Base-by-base conservation (phyloP, 176 grass and related monocot species). In the Cenchrus fungigraminus region DNA sequence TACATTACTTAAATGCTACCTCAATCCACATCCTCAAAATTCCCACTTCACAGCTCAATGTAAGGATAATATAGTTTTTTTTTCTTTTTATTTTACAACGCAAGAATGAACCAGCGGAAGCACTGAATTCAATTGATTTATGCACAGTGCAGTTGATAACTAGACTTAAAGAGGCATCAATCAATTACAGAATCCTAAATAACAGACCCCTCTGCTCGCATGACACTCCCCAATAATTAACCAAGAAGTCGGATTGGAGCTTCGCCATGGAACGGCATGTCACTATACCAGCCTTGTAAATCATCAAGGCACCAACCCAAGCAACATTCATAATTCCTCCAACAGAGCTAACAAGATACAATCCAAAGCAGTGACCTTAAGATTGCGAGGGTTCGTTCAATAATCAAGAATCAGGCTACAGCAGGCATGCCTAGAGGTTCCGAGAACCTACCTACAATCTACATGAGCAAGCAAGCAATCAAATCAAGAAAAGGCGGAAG, bases 241-340 rank as follows among this genome's bases (percentile, higher is more conserved):
- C 37, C 65, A 86, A 57, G 65, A 82, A 71, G 13, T 79, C 28
- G 67, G 68, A 79, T 74, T 68, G 17, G 67, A 47, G 37, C 34
- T 72, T 64, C 25, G 20, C 14, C 32, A 20, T 16, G 43, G 28
- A 69, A 31, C 71, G 12, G 4, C 40, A 10, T 4, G 4, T 40
- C 37, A 40, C 37, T 40, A 40, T 4, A 53, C 15, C 29, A 56
- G 31, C 46, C 19, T 20, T 22, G 78, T 54, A 80, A 68, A 20
- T 3, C 62, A 68, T 20, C 57, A 60, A 60, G 8, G 16, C 10
- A 42, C 5, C 55, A 17, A 7, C 3, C 10, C 12, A 71, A 32
- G 53, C 5, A 71, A 37, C 8, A 77, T 11, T 58, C 54, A 4
- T 29, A 45, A 31, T 47, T 16, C 13, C 16, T 79, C 25, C 29